Evolutionary conservation across 371 early-diverging fungal species (phyloP).

Genomic region (Mucor racemosus): DNA sequence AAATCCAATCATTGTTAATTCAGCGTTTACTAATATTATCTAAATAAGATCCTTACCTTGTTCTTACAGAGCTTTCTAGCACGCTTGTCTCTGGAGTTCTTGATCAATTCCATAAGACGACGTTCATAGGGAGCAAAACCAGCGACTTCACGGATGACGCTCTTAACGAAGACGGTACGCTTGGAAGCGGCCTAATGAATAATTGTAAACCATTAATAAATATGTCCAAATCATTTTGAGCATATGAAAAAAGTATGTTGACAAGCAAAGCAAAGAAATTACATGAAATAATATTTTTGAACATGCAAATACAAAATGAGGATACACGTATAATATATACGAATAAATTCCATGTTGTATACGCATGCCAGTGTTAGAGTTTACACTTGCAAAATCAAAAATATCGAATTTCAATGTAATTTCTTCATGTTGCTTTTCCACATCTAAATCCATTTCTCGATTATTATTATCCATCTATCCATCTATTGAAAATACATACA

Average conservation of each 20-base stretch:
- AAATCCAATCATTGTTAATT: conserved; percentile 41
- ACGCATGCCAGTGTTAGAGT: too few relatives aligned
- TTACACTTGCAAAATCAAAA: too few relatives aligned
- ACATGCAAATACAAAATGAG: too few relatives aligned
- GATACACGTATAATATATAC: too few relatives aligned
- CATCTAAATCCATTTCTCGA: neutral
- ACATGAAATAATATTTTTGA: neutral
- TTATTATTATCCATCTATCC: conserved; percentile 9
- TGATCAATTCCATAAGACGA: conserved; percentile 99
- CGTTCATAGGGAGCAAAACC: conserved; percentile 99
- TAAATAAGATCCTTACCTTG: conserved; percentile 89
- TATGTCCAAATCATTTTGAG: neutral
- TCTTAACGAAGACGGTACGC: conserved; percentile 91
- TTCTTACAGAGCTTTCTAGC: conserved; percentile 98
- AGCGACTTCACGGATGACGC: conserved; percentile 95
- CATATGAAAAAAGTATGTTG: neutral
- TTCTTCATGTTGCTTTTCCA: neutral
- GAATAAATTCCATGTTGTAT: too few relatives aligned
- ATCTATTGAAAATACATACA: conserved; percentile 69
- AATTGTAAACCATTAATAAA: neutral
- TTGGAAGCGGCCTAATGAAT: conserved; percentile 70
- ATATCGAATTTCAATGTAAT: neutral
- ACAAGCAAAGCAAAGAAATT: neutral
- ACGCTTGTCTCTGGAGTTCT: conserved; percentile 99
- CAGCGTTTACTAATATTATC: neutral